phyloP scores from a whole-genome alignment of 805 yeast genomes.

The Suhomyces prunicola region DNA sequence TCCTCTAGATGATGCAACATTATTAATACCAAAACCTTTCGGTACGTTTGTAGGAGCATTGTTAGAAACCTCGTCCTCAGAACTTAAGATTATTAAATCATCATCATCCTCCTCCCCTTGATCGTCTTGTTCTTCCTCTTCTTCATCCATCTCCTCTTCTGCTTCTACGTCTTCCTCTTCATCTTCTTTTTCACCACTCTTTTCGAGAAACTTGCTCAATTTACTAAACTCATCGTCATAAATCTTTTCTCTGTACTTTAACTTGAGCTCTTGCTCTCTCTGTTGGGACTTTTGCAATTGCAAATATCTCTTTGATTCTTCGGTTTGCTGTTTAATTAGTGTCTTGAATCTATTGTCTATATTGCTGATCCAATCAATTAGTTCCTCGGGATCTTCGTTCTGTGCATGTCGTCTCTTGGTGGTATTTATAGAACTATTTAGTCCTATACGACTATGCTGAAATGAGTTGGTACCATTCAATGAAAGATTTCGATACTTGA shows the following conservation, averaged over 20 bases:
- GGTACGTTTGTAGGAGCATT: not conserved
- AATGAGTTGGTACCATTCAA: not conserved
- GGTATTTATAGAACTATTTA: not conserved
- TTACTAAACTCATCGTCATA: constrained; percentile 26
- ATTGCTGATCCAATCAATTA: constrained; percentile 30
- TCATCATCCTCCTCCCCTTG: not conserved
- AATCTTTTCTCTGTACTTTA: constrained; percentile 18
- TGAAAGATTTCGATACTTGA: not conserved
- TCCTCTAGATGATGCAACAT: not conserved
- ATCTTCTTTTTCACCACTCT: not conserved
- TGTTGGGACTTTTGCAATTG: constrained; percentile 6
- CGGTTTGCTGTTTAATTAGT: constrained; percentile 16
- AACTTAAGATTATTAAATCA: constrained; percentile 1
- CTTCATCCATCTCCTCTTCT: not conserved
- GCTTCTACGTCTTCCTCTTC: constrained; percentile 1
- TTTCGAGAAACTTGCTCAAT: constrained; percentile 7
- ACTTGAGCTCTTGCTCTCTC: constrained; percentile 17
- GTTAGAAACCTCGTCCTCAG: constrained; percentile 2
- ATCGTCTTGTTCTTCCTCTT: not conserved
- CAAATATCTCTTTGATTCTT: constrained; percentile 13
- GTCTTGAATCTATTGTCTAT: constrained; percentile 19
- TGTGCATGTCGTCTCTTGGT: not conserved
- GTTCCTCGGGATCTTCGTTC: constrained; percentile 13
- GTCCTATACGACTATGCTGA: not conserved
- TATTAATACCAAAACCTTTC: not conserved